Base-by-base conservation (phyloP, 164 flowering plant species). In the Buxus sempervirens region DNA sequence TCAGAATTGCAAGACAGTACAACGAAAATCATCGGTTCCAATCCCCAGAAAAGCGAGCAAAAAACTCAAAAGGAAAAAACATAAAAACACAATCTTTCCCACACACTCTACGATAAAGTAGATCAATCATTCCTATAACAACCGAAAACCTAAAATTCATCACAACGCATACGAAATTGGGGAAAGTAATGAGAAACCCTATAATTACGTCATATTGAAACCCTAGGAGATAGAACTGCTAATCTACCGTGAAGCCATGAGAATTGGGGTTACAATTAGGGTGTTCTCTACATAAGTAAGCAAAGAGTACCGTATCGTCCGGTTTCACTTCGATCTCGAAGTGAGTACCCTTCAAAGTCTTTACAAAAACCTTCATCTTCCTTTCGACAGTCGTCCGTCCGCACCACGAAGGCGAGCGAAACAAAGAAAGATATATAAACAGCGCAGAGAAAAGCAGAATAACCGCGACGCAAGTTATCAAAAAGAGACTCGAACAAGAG, bases 311-410 rank as follows among this genome's bases (percentile, higher is more conserved):
- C 58, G 81, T 73, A 61, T 84, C 79, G 45, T 77, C 76, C 23
- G 80, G 81, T 18, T 77, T 72, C 23, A 79, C 85, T 77, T 84
- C 82, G 80, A 84, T 79, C 70, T 79, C 82, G 76, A 84, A 84
- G 76, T 62, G 64, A 23, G 80, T 75, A 19, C 84, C 84, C 75
- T 84, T 84, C 38, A 82, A 54, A 28, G 88, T 82, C 72, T 84
- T 84, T 12, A 84, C 81, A 60, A 75, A 78, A 64, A 84, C 21
- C 81, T 84, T 84, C 85, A 84, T 84, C 72, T 60, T 76, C 16
- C 22, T 6, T 26, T 9, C 60, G 60, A 56, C 22, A 10, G 10
- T 45, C 51, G 16, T 45, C 5, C 18, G 51, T 32, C 38, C 38
- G 3, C 38, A 32, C 38, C 38, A 32, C 38, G 38, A 32, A 32